Base-by-base conservation (phyloP, 1,139 yeast genomes). In the Nakaseomyces uthaithaninus region DNA sequence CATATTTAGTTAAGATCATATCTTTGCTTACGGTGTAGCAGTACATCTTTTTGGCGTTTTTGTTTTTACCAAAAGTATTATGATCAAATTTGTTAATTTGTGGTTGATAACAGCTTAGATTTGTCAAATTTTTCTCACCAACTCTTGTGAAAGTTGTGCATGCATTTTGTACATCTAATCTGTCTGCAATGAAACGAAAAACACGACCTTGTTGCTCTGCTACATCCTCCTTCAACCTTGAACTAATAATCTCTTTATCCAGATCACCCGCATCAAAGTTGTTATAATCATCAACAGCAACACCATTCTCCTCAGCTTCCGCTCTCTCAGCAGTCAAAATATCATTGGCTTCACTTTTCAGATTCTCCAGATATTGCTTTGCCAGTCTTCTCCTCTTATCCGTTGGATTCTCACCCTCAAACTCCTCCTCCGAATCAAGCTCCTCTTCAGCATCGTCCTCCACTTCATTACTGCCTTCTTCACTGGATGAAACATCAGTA, bases 371-470 rank as follows among this genome's bases (percentile, higher is more conserved):
- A 62, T 91, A 91, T 61, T 89, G 94, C 61, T 87, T 87, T 16
- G 98, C 98, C 48, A 91, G 68, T 55, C 97, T 70, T 65, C 97
- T 76, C 64, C 99, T 76, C 62, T 86, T 89, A 55, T 91, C 98
- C 0, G 95, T 94, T 16, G 89, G 94, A 39, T 76, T 77, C 61
- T 91, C 98, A 22, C 70, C 72, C 19, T 68, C 76, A 50, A 77
- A 77, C 51, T 80, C 91, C 52, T 79, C 87, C 38, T 79, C 89
- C 6, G 81, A 75, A 11, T 74, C 76, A 40, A 68, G 69, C 33
- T 68, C 74, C 33, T 66, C 74, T 8, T 62, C 66, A n/a, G 52
- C 65, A 4, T 60, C 69, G 14, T 52, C 60, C 0, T 49, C 48
- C 10, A 36, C 41, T n/a, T 44, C 49, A 27, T 40, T 46, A 4